Percentiles rank a stretch among this genome's conserved stretches.
Evolutionary conservation across 1,284 basidiomycete species (phyloP).

Genomic region (Mrakiaceae sp.): DNA sequence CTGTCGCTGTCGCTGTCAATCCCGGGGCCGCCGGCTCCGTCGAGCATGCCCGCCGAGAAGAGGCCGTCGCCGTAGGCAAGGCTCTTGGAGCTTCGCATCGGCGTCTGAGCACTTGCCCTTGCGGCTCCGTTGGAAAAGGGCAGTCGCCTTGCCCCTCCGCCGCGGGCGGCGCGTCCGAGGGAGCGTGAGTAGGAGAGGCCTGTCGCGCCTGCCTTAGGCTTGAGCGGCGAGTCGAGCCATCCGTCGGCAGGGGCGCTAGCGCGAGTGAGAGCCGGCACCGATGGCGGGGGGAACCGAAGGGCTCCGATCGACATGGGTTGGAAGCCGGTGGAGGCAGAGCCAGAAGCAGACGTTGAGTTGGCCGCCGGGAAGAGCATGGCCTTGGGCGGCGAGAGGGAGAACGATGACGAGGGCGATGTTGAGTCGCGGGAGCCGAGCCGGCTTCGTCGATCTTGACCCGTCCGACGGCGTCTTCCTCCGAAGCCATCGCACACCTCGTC

Average conservation of each 20-base stretch:
- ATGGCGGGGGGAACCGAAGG: neutral
- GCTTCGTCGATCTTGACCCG: too few relatives aligned
- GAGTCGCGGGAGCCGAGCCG: too few relatives aligned
- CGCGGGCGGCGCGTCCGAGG: constrained; percentile 5
- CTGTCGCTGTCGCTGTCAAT: neutral
- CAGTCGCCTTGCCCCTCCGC: neutral
- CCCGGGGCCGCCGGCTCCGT: neutral
- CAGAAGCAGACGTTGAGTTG: neutral
- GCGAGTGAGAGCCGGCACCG: neutral
- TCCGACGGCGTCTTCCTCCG: too few relatives aligned
- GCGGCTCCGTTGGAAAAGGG: neutral
- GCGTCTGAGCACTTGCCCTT: too few relatives aligned
- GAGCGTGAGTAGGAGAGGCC: constrained; percentile 2
- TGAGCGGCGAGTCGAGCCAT: neutral
- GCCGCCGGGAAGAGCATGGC: neutral
- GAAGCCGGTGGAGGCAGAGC: neutral
- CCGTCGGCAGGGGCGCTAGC: too few relatives aligned
- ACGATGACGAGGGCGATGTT: neutral
- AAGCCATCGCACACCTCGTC: too few relatives aligned
- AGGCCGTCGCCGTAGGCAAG: neutral
- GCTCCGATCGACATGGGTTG: neutral
- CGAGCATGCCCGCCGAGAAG: constrained; percentile 2
- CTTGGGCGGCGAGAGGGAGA: neutral
- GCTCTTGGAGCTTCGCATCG: neutral
- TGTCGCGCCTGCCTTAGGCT: neutral